phyloP scores from a whole-genome alignment of 371 early-diverging fungal genomes.

The Amoeboaphelidium occidentale region DNA sequence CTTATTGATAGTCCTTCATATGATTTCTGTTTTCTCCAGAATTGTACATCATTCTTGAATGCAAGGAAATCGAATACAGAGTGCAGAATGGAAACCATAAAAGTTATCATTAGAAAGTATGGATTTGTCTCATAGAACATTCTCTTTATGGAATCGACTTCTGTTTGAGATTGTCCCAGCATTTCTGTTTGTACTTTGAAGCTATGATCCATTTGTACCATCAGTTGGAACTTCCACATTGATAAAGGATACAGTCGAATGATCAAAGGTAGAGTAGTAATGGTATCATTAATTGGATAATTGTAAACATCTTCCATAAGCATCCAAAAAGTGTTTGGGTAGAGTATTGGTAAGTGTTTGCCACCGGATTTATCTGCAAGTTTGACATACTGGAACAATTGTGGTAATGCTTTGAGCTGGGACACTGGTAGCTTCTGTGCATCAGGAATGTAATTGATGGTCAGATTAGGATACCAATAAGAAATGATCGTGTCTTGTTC shows the following conservation, averaged over 20 bases:
- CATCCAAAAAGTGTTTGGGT: slow-evolving; percentile 68
- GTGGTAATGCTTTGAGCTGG: slow-evolving; percentile 15
- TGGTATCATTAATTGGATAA: slow-evolving; percentile 41
- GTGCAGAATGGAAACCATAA: slow-evolving; percentile 53
- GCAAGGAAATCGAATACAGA: slow-evolving; percentile 76
- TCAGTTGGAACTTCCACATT: slow-evolving; percentile 47
- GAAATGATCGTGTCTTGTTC: slow-evolving; percentile 20
- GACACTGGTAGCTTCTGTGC: slow-evolving; percentile 16
- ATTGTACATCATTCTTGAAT: slow-evolving; percentile 78
- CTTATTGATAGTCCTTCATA: slow-evolving; percentile 64
- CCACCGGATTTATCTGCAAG: slow-evolving; percentile 4
- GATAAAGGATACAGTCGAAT: slow-evolving; percentile 38
- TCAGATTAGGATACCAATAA: slow-evolving; percentile 65
- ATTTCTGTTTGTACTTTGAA: slow-evolving; percentile 26
- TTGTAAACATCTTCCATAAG: slow-evolving; percentile 29
- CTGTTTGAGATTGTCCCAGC: slow-evolving; percentile 31
- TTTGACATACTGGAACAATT: slow-evolving; percentile 23
- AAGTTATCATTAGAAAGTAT: slow-evolving; percentile 42
- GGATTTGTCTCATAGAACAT: slow-evolving; percentile 81
- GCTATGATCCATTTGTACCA: slow-evolving; percentile 32
- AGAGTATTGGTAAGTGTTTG: slow-evolving; percentile 44
- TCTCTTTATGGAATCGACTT: slow-evolving; percentile 39
- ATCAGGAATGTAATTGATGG: slow-evolving; percentile 34
- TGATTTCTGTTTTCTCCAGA: slow-evolving; percentile 53
- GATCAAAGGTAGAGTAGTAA: slow-evolving; percentile 33